Percentiles rank a stretch among this genome's conserved stretches.
Evolutionary conservation across 306 rosid species (phyloP).

Genomic region (Quercus wislizeni): DNA sequence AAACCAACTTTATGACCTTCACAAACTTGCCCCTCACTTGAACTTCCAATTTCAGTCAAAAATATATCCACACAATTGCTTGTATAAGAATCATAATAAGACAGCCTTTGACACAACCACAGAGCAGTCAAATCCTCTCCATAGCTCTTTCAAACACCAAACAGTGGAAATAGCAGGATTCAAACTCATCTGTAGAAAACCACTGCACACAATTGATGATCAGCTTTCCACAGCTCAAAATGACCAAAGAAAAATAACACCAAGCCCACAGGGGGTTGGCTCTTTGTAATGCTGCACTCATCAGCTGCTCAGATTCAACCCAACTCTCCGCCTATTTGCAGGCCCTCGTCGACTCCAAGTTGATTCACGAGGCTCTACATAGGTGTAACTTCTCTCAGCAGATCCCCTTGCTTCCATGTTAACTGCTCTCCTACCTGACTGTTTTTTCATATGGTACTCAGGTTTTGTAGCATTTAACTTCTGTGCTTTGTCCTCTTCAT

Average conservation of each 20-base stretch:
- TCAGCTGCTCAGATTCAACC: conserved; percentile 38
- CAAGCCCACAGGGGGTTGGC: background rate
- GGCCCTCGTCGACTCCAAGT: conserved; percentile 38
- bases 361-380: conserved; percentile 38
- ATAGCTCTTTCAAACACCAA: background rate
- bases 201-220: background rate
- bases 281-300: conserved; percentile 11
- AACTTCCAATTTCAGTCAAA: background rate
- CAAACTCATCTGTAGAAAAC: conserved; percentile 9
- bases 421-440: conserved; percentile 48
- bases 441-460: conserved; percentile 32
- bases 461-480: conserved; percentile 33
- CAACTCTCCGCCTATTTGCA: conserved; percentile 41
- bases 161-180: conserved; percentile 4
- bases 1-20: background rate
- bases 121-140: background rate
- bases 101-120: no score
- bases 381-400: conserved; percentile 38
- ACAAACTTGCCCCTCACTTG: background rate
- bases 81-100: no score
- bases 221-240: background rate
- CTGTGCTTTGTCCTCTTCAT: conserved; percentile 41
- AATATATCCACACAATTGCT: background rate
- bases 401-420: conserved; percentile 44
- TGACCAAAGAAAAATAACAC: background rate